Base-by-base conservation (phyloP, 106 monocot species). In the Alisma plantagoaquatica region DNA sequence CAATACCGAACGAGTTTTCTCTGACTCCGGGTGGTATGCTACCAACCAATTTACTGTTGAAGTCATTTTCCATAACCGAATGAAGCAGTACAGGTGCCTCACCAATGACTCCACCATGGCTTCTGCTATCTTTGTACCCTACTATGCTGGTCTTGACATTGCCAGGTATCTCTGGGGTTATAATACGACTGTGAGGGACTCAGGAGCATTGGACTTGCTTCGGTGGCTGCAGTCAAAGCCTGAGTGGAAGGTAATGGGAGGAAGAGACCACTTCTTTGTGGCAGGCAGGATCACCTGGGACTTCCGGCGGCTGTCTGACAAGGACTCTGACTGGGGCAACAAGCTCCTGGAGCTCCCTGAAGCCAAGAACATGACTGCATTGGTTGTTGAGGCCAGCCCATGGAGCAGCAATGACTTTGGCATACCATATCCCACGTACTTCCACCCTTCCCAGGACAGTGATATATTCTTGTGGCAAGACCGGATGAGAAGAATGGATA, bases 1-100 rank as follows among this genome's bases (percentile, higher is more conserved):
- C 27, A 84, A 94, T 31, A 43, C 64, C 10, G 77, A 80, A 16
- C 71, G 74, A 11, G 83, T 77, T 24, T 87, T 94, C 61, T 80
- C 83, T 8, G 68, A 83, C 61, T 77, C 74, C 1, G 83, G 87
- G 15, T 94, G 93, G 93, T 75, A 93, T 27, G 76, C 73, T 18
- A 93, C 93, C 17, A 78, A 83, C 43, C 93, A 93, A 49, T 93
- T 83, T 35, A 77, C 80, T 3, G 85, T 93, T 3, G 93, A 93
- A 54, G 74, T 80, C 20, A 83, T 93, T 41, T 93, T 93, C 53
- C 78, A 72, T 46, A 83, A 77, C 25, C 62, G 93, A 31, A 80
- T 93, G 83, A 93, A 83, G 66, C 93, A 93, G 68, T 93, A 93
- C 29, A 63, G 75, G 41, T 93, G 93, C 64, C 61, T 93, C 27